A percentile compares a stretch with the other conserved stretches of the same genome.
Conservation (phyloP, 805 yeast genomes). For the Lachancea nothofagi region DNA sequence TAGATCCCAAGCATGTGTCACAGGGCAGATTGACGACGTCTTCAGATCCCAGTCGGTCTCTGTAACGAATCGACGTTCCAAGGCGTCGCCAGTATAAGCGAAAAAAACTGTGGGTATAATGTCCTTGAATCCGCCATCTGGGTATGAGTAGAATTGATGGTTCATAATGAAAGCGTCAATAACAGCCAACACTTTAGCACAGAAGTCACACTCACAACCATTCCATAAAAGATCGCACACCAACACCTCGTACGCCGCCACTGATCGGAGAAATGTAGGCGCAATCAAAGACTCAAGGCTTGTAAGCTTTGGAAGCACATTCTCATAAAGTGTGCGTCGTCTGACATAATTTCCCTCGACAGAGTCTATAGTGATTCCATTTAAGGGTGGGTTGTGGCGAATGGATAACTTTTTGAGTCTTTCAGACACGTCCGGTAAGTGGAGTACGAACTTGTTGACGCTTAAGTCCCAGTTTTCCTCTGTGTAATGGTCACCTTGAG, state of each 20-base stretch:
- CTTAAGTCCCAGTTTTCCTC: constrained; percentile 52
- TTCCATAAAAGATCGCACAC: constrained; percentile 72
- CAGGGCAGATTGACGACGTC: constrained; percentile 30
- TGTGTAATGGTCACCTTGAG: constrained; percentile 39
- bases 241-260: constrained; percentile 64
- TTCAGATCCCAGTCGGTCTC: constrained; percentile 31
- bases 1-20: constrained; percentile 41
- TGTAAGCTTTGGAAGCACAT: constrained; percentile 42
- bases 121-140: constrained; percentile 48
- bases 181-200: constrained; percentile 43
- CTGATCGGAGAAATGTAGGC: constrained; percentile 54
- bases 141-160: constrained; percentile 53
- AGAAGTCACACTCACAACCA: constrained; percentile 62
- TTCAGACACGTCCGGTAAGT: constrained; percentile 29
- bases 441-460: constrained; percentile 39
- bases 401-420: constrained; percentile 42
- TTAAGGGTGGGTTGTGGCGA: constrained; percentile 53
- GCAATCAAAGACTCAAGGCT: constrained; percentile 43
- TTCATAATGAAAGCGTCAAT: constrained; percentile 58
- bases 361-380: constrained; percentile 56
- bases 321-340: constrained; percentile 47
- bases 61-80: constrained; percentile 34
- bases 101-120: constrained; percentile 54
- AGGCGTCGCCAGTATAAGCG: constrained; percentile 44
- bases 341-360: constrained; percentile 69